phyloP scores from a whole-genome alignment of 2,329 filamentous ascomycete genomes.

The Eurotiales sp. region DNA sequence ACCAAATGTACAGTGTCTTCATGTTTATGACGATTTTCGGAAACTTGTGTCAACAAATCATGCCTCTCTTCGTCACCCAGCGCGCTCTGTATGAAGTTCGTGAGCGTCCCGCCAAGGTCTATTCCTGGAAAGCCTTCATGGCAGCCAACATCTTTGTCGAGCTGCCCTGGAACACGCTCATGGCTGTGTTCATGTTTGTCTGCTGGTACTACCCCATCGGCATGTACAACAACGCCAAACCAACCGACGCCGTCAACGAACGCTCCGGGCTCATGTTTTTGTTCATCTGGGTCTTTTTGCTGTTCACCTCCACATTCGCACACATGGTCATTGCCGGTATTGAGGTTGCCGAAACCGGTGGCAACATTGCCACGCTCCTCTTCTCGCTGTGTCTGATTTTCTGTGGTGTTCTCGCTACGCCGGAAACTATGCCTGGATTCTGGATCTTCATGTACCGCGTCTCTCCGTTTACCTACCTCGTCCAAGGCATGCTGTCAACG shows the following conservation, averaged over 20 bases:
- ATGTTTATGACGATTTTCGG: slow-evolving; percentile 80
- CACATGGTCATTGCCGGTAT: slow-evolving; percentile 70
- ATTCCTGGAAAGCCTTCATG: slow-evolving; percentile 72
- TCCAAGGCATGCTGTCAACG: slow-evolving; percentile 38
- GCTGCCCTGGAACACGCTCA: slow-evolving; percentile 62
- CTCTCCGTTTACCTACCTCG: slow-evolving; percentile 62
- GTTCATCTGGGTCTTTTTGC: slow-evolving; percentile 62
- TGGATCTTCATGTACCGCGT: slow-evolving; percentile 75
- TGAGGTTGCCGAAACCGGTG: slow-evolving; percentile 65
- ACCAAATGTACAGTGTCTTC: slow-evolving; percentile 89
- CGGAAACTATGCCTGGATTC: slow-evolving; percentile 60
- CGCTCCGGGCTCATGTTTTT: slow-evolving; percentile 64
- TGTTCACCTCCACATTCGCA: slow-evolving; percentile 69
- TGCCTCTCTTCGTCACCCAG: slow-evolving; percentile 58
- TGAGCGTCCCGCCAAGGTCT: slow-evolving; percentile 63
- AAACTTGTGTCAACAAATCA: slow-evolving; percentile 50
- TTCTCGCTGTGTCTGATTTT: slow-evolving; percentile 59
- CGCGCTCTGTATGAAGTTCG: slow-evolving; percentile 58
- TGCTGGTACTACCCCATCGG: slow-evolving; percentile 66
- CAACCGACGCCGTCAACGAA: slow-evolving; percentile 39
- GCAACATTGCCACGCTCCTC: slow-evolving; percentile 58
- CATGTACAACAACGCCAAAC: slow-evolving; percentile 40
- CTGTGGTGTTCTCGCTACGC: slow-evolving; percentile 60
- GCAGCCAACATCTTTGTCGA: slow-evolving; percentile 69
- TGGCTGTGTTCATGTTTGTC: slow-evolving; percentile 60